Conservation (phyloP, 2,329 filamentous ascomycete species). For the Scedosporium boydii region DNA sequence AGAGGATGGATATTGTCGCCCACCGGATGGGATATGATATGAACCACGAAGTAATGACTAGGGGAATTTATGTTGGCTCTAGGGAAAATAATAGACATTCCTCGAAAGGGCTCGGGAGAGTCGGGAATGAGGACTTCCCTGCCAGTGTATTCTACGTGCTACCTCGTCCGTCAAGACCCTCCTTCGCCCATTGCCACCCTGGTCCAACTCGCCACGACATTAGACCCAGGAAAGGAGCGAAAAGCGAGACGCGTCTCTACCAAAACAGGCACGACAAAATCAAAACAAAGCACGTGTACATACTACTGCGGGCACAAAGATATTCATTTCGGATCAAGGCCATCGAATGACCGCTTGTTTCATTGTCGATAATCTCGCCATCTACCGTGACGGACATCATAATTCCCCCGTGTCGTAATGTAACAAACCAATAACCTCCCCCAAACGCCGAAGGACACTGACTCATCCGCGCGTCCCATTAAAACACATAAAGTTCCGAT, state of each 20-base stretch:
- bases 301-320: neutral
- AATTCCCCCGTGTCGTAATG: neutral
- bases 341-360: neutral
- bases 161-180: no score
- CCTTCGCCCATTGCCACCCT: no score
- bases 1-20: neutral
- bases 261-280: neutral
- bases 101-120: neutral
- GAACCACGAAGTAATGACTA: neutral
- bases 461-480: neutral
- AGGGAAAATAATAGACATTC: neutral
- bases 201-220: no score
- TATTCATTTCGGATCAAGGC: neutral
- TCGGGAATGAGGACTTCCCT: neutral
- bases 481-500: neutral
- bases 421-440: neutral
- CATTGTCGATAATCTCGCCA: neutral
- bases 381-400: neutral
- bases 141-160: no score
- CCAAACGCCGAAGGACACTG: neutral
- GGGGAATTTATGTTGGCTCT: neutral
- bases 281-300: neutral
- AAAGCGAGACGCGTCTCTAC: no score
- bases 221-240: no score
- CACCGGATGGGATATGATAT: neutral